Percentiles rank a stretch among this genome's conserved stretches.
These are phyloP conservation scores for Gloeopeniophorella convolvens DNA, from an alignment of 768 basidiomycete genomes.

Conservation along the genomic window DNA sequence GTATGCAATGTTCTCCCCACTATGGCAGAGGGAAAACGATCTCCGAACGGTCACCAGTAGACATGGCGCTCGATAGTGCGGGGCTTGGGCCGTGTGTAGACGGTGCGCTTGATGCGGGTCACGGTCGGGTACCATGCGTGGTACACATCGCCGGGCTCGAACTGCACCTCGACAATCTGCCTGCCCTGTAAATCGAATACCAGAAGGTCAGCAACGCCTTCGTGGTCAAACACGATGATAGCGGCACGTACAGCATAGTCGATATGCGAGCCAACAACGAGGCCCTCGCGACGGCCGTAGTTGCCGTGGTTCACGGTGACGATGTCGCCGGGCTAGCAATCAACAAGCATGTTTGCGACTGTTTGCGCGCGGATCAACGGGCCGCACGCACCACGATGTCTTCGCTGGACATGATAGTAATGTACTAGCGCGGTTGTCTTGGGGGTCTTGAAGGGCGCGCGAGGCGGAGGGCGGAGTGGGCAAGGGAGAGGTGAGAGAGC, in stretches of 20 bases:
- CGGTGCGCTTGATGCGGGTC: constrained; percentile 68
- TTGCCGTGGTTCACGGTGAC: constrained; percentile 65
- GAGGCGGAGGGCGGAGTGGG: no score
- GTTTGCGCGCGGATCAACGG: not conserved
- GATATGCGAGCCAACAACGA: constrained; percentile 69
- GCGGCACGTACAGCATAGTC: constrained; percentile 55
- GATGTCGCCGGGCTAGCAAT: constrained; percentile 69
- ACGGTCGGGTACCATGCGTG: constrained; percentile 75
- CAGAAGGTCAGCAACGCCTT: not conserved
- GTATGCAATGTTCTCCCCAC: no score
- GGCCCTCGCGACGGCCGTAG: constrained; percentile 65
- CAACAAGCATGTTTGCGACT: not conserved
- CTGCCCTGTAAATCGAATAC: constrained; percentile 48
- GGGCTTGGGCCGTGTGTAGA: constrained; percentile 42
- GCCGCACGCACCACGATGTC: constrained; percentile 7
- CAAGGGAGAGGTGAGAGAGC: no score
- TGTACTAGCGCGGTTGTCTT: no score
- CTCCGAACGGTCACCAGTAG: constrained; percentile 53
- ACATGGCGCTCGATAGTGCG: constrained; percentile 68
- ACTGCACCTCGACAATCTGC: constrained; percentile 76
- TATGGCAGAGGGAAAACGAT: no score
- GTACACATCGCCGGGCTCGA: constrained; percentile 63
- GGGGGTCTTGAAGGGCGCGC: no score
- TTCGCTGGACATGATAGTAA: constrained; percentile 1
- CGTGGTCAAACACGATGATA: not conserved